phyloP scores from a whole-genome alignment of 306 rosid species.

The Pueraria montana region DNA sequence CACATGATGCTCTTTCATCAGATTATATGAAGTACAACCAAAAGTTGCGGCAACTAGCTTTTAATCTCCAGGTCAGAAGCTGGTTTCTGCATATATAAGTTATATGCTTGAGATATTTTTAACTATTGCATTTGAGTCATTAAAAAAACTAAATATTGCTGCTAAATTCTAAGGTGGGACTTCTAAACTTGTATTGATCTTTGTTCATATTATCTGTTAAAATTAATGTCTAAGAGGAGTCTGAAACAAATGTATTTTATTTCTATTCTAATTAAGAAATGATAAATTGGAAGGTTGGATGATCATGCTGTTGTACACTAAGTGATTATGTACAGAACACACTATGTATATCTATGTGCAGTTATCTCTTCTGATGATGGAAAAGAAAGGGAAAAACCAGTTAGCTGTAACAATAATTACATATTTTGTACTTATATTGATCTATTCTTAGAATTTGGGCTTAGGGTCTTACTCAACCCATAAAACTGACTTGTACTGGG shows the following conservation, averaged over 20 bases:
- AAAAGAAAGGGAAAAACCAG: constrained; percentile 14
- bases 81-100: constrained; percentile 30
- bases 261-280: constrained; percentile 21
- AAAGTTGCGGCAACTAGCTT: constrained; percentile 74
- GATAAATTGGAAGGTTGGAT: constrained; percentile 32
- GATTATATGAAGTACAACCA: constrained; percentile 93
- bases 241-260: constrained; percentile 9
- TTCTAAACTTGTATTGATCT: constrained; percentile 13
- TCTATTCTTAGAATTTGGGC: neutral
- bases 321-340: neutral
- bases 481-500: neutral
- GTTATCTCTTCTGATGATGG: neutral
- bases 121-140: neutral
- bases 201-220: constrained; percentile 27
- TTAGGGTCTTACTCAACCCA: neutral
- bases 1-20: constrained; percentile 68
- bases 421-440: constrained; percentile 15
- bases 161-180: neutral
- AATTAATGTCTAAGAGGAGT: constrained; percentile 25
- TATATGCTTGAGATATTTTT: constrained; percentile 10
- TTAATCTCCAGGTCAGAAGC: constrained; percentile 81
- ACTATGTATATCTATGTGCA: constrained; percentile 3
- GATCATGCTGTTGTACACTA: constrained; percentile 16
- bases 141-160: neutral
- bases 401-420: constrained; percentile 9